phyloP scores from a whole-genome alignment of 2,329 filamentous ascomycete species.

The Claviceps maximensis region DNA sequence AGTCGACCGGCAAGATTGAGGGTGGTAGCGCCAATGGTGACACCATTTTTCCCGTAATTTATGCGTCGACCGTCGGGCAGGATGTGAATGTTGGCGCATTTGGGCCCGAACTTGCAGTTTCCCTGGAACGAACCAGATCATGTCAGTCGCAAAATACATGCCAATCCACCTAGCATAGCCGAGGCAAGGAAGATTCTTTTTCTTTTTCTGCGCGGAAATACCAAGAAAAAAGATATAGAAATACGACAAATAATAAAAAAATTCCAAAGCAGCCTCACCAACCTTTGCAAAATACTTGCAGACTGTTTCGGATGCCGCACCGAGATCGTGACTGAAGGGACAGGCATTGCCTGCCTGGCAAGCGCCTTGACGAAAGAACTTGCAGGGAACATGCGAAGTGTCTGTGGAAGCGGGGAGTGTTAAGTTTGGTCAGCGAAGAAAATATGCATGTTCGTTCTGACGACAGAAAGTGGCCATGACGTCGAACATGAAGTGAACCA shows the following conservation, averaged over 20 bases:
- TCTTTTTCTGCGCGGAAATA: too few species aligned
- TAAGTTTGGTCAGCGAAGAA: not conserved
- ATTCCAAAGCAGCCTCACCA: conserved; percentile 15
- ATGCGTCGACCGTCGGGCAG: conserved; percentile 86
- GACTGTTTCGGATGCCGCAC: conserved; percentile 69
- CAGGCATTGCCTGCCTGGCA: conserved; percentile 94
- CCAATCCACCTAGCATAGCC: too few species aligned
- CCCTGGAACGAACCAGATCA: conserved; percentile 40
- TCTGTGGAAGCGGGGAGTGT: conserved; percentile 36
- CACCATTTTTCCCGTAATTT: conserved; percentile 62
- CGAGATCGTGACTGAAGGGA: conserved; percentile 89
- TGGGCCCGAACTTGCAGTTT: conserved; percentile 97
- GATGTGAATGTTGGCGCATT: conserved; percentile 93
- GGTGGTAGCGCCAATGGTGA: conserved; percentile 45
- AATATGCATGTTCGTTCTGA: not conserved
- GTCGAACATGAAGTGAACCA: not conserved
- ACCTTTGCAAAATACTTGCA: conserved; percentile 99
- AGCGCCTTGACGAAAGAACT: conserved; percentile 93
- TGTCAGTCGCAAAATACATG: not conserved
- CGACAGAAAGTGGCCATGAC: not conserved
- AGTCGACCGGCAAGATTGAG: conserved; percentile 55
- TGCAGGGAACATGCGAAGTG: conserved; percentile 95
- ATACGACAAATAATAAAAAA: too few species aligned
- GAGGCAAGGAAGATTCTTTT: too few species aligned
- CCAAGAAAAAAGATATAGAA: too few species aligned